Base-by-base conservation (phyloP, 495 filamentous ascomycete genomes). In the Lophium mytilinum region DNA sequence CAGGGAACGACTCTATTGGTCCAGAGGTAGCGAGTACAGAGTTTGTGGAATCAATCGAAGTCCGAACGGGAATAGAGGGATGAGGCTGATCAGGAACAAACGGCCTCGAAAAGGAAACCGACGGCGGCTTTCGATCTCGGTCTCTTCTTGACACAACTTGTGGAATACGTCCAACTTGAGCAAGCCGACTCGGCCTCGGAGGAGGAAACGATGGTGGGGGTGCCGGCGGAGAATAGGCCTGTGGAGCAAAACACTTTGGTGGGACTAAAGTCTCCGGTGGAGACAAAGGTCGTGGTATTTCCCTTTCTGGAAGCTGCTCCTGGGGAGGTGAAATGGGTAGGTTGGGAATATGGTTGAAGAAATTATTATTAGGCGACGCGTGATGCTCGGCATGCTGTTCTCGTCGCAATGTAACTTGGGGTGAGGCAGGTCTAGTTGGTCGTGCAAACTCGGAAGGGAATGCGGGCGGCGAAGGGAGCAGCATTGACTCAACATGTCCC, bases 111-210 rank as follows among this genome's bases (percentile, higher is more conserved):
- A 94, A 95, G 14, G 90, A 95, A 68, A 86, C 85, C 12, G 86
- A 78, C 3, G 88, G 83, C 5, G 83, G 83, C 52, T 78, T 80
- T 59, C 87, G 83, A 37, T 84, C 80, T 45, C 84, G 80, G 54
- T 85, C 85, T 37, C 80, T 75, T 41, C 76, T 78, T 40, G 85
- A 91, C 37, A 92, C 81, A 10, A 96, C 89, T 62, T 84, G 84
- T 18, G 92, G 92, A 57, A 97, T 97, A 9, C 92, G 85, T 11
- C 91, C 92, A 53, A 97, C 83, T 63, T 90, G 91, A 37, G 84
- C 81, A 30, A 96, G 73, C 45, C 82, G 45, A 62, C 69, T 60
- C 42, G 66, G 63, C 39, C 57, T 49, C 4, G 60, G 51, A 49
- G 73, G 73, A 53, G 52, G 61, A 11, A 55, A 63, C 18, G 72